Evolutionary conservation across 768 basidiomycete genomes (phyloP), one percentile per base, ranked within the genome.

Genomic region (Dictyophora rubrovolvata): DNA sequence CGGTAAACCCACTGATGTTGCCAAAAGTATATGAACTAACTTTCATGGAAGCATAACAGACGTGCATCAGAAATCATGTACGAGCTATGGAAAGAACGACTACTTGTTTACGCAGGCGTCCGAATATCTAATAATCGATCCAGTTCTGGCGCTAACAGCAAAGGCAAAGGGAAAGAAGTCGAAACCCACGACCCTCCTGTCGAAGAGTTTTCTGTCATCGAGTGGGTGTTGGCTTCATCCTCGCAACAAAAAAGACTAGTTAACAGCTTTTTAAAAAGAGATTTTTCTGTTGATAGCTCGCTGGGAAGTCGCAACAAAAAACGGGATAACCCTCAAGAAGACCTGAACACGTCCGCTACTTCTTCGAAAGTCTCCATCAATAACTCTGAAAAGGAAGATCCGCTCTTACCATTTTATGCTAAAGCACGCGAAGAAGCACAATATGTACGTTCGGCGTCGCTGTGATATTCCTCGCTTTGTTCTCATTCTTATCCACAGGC

Each of bases 341-440:
- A 51, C 57, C 12, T 42, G 47, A 48, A 35, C 42, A 34, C n/a
- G 22, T 36, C 63, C 7, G 28, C 28, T 28, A 28, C 28, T 28
- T 28, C 28, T 22, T 37, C 46, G 20, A 42, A 42, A 42, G n/a
- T 48, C 20, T 48, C 23, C 37, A 23, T 22, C 5, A 22, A 36
- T 12, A 48, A 52, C 35, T 8, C 35, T 7, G 50, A 23, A 23
- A 48, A 48, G 11, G 53, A 58, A 28, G 86, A 89, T 65, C 85
- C 87, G 0, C 71, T 89, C 55, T 79, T 79, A 0, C 78, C 82
- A 61, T 87, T 85, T 64, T 88, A 87, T 64, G 75, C 71, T 2
- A 70, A 75, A 63, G 87, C 85, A 1, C 76, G 70, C 52, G 79
- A 74, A 17, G 77, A 80, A 42, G 68, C 64, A 22, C 68, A 60